These are phyloP conservation scores for Solanum verrucosum DNA, from an alignment of 257 asterid species.

Conservation along the genomic window DNA sequence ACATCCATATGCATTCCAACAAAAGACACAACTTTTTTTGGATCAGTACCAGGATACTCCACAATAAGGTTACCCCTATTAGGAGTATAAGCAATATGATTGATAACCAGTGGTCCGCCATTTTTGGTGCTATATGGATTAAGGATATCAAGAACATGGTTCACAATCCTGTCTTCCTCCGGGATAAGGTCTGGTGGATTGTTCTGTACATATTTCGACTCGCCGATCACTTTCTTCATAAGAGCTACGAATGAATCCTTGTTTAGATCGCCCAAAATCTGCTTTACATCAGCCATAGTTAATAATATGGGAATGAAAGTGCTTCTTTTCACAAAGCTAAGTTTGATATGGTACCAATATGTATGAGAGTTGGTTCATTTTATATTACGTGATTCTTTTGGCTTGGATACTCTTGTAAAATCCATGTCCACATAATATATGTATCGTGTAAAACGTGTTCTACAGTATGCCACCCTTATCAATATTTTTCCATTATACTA, in stretches of 20 bases:
- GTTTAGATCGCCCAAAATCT: constrained; percentile 53
- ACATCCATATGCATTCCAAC: constrained; percentile 99
- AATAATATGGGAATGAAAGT: neutral
- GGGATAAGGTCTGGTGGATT: constrained; percentile 94
- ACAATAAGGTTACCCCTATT: constrained; percentile 87
- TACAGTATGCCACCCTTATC: too few relatives aligned
- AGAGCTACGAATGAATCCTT: constrained; percentile 60
- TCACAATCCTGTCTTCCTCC: constrained; percentile 84
- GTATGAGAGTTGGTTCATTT: neutral
- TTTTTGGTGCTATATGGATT: constrained; percentile 61
- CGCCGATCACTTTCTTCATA: constrained; percentile 68
- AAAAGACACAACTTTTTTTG: constrained; percentile 64
- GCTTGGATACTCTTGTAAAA: too few relatives aligned
- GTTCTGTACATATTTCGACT: constrained; percentile 80
- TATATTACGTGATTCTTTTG: too few relatives aligned
- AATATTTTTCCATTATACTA: too few relatives aligned
- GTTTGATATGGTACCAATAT: neutral
- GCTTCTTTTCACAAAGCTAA: constrained; percentile 3
- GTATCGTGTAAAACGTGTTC: too few relatives aligned
- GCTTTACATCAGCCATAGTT: constrained; percentile 34
- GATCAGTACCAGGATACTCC: constrained; percentile 83
- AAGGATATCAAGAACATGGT: constrained; percentile 63
- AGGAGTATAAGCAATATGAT: constrained; percentile 74
- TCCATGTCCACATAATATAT: too few relatives aligned
- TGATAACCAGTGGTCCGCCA: constrained; percentile 76